A percentile compares a stretch with the other conserved stretches of the same genome.
These are phyloP conservation scores for Neospora caninum DNA, from an alignment of 169 alveolate species.

Conservation along the genomic window DNA sequence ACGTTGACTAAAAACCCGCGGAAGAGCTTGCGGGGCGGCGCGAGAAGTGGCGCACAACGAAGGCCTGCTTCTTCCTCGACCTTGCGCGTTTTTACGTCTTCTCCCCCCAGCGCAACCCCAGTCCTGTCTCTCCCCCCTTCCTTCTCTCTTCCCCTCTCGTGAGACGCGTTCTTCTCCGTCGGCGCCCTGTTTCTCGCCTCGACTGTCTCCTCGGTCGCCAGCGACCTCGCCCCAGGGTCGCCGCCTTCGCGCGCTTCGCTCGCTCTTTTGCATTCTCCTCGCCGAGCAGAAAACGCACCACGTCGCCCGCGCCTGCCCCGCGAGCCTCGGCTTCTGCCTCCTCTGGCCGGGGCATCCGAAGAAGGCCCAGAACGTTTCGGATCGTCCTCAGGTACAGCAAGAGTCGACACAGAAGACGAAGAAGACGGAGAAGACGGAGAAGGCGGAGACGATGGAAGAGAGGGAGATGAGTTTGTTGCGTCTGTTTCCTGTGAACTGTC, in stretches of 20 bases:
- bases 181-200: neutral
- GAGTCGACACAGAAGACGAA: too few relatives aligned
- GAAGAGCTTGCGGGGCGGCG: slow-evolving; percentile 4
- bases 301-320: neutral
- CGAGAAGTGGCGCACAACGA: neutral
- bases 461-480: too few relatives aligned
- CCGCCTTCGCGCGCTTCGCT: neutral
- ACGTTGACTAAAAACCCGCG: neutral
- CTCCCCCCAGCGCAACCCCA: neutral
- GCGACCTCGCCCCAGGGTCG: too few relatives aligned
- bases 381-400: too few relatives aligned
- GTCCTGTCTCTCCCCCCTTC: neutral
- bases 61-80: neutral
- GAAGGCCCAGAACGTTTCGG: neutral
- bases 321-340: neutral
- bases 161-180: too few relatives aligned
- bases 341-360: neutral
- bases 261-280: neutral
- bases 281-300: neutral
- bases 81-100: neutral
- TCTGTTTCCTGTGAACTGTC: too few relatives aligned
- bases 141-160: neutral
- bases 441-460: too few relatives aligned
- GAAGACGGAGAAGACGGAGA: too few relatives aligned
- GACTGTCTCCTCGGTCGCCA: too few relatives aligned